Conservation (phyloP, 306 rosid genomes). For the Betula pendula region DNA sequence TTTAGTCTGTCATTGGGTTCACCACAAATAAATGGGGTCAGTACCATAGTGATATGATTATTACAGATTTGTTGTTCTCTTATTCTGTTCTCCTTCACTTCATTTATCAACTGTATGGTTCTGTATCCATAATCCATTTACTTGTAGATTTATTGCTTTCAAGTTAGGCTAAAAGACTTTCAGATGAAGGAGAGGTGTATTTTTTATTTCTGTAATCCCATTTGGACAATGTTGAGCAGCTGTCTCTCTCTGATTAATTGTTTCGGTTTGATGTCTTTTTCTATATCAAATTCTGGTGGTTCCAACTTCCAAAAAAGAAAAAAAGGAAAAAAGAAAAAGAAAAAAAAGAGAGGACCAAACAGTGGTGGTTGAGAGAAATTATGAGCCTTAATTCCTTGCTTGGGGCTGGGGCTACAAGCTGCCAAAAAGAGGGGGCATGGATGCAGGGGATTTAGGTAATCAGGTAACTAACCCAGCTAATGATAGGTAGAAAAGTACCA, state of each 20-base stretch:
- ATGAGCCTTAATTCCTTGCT: constrained; percentile 36
- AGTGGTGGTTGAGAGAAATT: constrained; percentile 26
- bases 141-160: constrained; percentile 15
- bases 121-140: constrained; percentile 30
- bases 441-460: constrained; percentile 29
- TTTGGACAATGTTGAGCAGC: neutral
- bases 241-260: constrained; percentile 16
- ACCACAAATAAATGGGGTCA: constrained; percentile 66
- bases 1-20: constrained; percentile 43
- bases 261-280: constrained; percentile 14
- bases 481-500: constrained; percentile 36
- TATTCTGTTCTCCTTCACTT: constrained; percentile 30
- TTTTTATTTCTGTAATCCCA: constrained; percentile 17
- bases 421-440: constrained; percentile 43
- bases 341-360: neutral
- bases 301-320: neutral
- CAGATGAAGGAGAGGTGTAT: constrained; percentile 14
- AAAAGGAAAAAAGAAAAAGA: neutral
- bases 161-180: constrained; percentile 9
- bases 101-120: constrained; percentile 36
- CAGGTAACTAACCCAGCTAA: constrained; percentile 31
- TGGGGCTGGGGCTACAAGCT: constrained; percentile 49
- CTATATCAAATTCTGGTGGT: neutral
- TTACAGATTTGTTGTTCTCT: constrained; percentile 39
- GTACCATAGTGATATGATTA: constrained; percentile 49